Evolutionary conservation across 495 filamentous ascomycete species (phyloP).

Genomic region (Hypomontagnella submonticulosa): DNA sequence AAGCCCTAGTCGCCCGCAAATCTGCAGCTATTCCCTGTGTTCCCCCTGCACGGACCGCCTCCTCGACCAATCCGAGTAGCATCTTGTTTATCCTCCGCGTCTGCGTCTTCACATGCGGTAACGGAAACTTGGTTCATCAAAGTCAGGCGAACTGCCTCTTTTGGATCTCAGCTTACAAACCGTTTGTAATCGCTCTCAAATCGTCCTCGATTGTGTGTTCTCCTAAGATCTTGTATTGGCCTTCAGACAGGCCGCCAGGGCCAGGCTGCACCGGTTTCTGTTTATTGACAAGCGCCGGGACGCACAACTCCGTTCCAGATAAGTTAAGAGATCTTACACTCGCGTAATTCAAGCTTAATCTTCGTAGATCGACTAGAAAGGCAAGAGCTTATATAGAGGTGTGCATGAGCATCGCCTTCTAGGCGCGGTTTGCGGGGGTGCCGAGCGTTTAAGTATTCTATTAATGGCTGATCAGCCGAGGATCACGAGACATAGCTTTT

Average conservation of each 20-base stretch:
- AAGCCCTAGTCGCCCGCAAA: constrained; percentile 7
- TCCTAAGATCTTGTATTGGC: not conserved
- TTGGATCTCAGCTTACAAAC: constrained; percentile 14
- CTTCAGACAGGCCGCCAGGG: not conserved
- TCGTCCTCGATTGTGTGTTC: not conserved
- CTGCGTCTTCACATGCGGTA: not conserved
- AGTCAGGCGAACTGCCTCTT: constrained; percentile 10
- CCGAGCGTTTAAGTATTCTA: too few relatives aligned
- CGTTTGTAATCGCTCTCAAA: constrained; percentile 8
- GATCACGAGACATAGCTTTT: too few relatives aligned
- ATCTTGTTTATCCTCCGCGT: constrained; percentile 9
- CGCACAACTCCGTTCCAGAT: constrained; percentile 6
- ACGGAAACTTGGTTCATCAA: not conserved
- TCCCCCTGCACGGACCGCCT: not conserved
- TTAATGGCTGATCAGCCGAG: too few relatives aligned
- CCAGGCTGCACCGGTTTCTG: not conserved
- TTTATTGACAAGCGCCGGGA: constrained; percentile 12
- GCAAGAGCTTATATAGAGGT: not conserved
- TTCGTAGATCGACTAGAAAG: not conserved
- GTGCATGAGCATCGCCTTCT: constrained; percentile 1
- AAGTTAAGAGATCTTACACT: not conserved
- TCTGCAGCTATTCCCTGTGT: constrained; percentile 17
- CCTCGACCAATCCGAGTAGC: constrained; percentile 1
- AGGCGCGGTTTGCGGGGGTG: not conserved
- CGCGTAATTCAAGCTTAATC: not conserved